A percentile compares a stretch with the other conserved stretches of the same genome.
Conservation (phyloP, 805 yeast genomes). For the Metschnikowia lunata region DNA sequence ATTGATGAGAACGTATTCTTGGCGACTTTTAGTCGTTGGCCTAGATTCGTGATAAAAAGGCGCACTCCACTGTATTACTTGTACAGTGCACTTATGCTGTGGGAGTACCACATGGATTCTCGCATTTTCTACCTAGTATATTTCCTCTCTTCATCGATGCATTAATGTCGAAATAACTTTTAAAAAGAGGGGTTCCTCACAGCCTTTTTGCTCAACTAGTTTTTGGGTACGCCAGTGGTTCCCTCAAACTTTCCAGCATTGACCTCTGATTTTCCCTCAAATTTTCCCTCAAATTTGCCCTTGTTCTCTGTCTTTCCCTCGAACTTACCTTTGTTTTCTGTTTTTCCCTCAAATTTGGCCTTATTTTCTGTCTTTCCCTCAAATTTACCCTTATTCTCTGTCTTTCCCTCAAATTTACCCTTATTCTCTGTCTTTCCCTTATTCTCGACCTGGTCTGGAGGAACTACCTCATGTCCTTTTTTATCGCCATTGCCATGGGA, state of each 20-base stretch:
- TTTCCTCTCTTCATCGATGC: too few species aligned
- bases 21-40: too few species aligned
- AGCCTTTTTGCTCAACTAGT: background rate
- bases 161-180: too few species aligned
- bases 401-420: constrained; percentile 7
- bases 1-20: too few species aligned
- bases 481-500: constrained; percentile 5
- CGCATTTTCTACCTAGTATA: too few species aligned
- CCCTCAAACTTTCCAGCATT: constrained; percentile 9
- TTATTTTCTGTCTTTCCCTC: constrained; percentile 10
- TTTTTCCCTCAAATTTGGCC: constrained; percentile 10
- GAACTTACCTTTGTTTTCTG: constrained; percentile 6
- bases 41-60: too few species aligned
- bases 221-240: constrained; percentile 4
- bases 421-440: constrained; percentile 7
- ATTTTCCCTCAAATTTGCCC: constrained; percentile 6
- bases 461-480: constrained; percentile 4
- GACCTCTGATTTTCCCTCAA: background rate
- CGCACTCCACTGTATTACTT: too few species aligned
- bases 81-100: too few species aligned
- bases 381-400: constrained; percentile 16
- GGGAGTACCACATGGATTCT: too few species aligned
- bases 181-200: too few species aligned
- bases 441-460: constrained; percentile 11
- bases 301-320: constrained; percentile 7